Conservation (phyloP, 2,329 filamentous ascomycete species). For the Colletotrichum destructivum region DNA sequence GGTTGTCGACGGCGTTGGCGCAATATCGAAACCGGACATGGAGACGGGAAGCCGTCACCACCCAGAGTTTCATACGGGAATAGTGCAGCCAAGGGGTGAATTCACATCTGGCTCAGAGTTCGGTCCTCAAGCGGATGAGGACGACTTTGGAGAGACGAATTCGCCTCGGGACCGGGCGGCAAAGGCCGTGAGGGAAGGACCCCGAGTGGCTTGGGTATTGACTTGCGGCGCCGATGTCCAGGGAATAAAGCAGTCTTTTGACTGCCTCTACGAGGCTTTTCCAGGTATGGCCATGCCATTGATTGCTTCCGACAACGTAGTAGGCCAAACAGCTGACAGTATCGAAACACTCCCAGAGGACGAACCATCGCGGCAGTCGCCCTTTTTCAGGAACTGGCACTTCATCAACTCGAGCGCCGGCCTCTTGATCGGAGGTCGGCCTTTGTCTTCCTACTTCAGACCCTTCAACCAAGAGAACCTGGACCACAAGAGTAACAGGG, state of each 20-base stretch:
- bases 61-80: slow-evolving; percentile 5
- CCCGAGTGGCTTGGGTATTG: not conserved
- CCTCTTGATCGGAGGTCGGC: not conserved
- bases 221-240: slow-evolving; percentile 6
- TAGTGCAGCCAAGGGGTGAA: not conserved
- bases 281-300: not conserved
- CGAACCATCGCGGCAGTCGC: not conserved
- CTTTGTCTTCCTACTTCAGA: slow-evolving; percentile 8
- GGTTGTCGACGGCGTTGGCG: slow-evolving; percentile 15
- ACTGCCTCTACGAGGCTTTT: slow-evolving; percentile 10
- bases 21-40: slow-evolving; percentile 12
- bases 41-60: not conserved
- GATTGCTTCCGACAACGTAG: not conserved
- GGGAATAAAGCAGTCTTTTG: slow-evolving; percentile 2
- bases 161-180: not conserved
- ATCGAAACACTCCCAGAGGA: not conserved
- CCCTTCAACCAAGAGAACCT: not conserved
- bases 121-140: not conserved
- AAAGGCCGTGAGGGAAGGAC: not conserved
- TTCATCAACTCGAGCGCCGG: slow-evolving; percentile 7
- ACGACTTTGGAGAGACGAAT: not conserved
- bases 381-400: slow-evolving; percentile 12
- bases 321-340: not conserved
- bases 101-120: not conserved
- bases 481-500: not conserved